Base-by-base conservation (phyloP, 176 grass and related monocot species). In the bread wheat (Triticum aestivum) region DNA sequence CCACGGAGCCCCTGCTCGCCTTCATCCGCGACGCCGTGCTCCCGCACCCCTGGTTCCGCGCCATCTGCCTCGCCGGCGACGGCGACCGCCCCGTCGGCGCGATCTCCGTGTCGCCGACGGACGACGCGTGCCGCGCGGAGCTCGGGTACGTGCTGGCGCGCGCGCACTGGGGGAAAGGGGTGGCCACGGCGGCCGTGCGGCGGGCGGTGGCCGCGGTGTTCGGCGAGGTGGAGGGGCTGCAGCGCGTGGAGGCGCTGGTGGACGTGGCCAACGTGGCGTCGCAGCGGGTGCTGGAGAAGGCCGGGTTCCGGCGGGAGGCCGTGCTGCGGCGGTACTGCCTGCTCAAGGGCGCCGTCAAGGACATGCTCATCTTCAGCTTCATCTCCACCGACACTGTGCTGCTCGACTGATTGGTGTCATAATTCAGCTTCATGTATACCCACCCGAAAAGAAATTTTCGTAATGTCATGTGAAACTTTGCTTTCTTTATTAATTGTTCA, bases 241-340 rank as follows among this genome's bases (percentile, higher is more conserved):
- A 87, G 83, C 89, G 95, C 80, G 78, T 97, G 23, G 91, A 94
- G 83, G 91, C 91, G 76, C 69, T 93, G 18, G 95, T 98, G 44
- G 91, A 93, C 52, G 89, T 91, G 20, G 42, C 58, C 11, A 92
- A 98, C 82, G 79, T 18, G 33, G 93, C 82, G 26, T 95, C 93
- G 26, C 95, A 98, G 86, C 92, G 88, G 72, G 93, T 98, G 80
- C 84, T 98, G 69, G 85, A 93, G 95, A 98, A 98, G 86, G 87
- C 77, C 74, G 95, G 95, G 59, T 98, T 98, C 80, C 45, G n/a
- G 39, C 75, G 90, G 66, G 93, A 98, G 65, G 91, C 91, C 51
- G 87, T 98, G 70, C 77, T 97, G 41, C 91, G 90, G 20, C 90
- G 59, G 73, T 88, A 86, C 44, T 6, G 12, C 80, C 32, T 86